Base-by-base conservation (phyloP, 2,329 filamentous ascomycete genomes). In the Mycosphaerella sp. region DNA sequence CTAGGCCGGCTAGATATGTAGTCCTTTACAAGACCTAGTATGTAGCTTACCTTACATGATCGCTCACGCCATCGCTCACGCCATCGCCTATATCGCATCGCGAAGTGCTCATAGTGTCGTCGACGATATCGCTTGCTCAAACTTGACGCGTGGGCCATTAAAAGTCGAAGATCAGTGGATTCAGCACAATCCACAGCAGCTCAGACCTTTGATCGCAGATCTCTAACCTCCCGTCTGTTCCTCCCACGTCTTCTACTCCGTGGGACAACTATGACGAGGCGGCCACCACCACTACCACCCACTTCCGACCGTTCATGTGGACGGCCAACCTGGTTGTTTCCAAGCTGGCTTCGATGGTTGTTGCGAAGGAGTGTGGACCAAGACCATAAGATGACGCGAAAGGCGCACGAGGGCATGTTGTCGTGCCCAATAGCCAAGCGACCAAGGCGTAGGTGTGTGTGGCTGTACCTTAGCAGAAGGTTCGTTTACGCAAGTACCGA, bases 281-380 rank as follows among this genome's bases (percentile, higher is more conserved):
- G 3, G 21, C 3, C 21, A 21, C 3, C 21, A 21, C 21, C 21
- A 21, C 21, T 18, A 13, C 32, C 37, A 30, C 3, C 3, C 28
- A 41, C 13, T 48, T 48, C 12, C 41, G 44, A 12, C 44, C 41
- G 9, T 16, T 36, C 41, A 27, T 48, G 14, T 48, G 6, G 17
- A 36, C 45, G 37, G 45, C 41, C 45, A 41, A 37, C 45, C 25
- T 41, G 45, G 45, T 48, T 48, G 45, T 48, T 48, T 41, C 41
- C 41, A 14, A 45, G 34, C 17, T 47, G 44, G 16, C 5, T 8
- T 45, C 43, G 30, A 32, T 10, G 30, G n/a, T n/a, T n/a, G n/a
- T n/a, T n/a, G 13, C 30, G 35, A 10, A 39, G 35, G n/a, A 6
- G 34, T 5, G 6, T 37, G 34, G 35, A 18, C 3, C 35, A 39